Conservation (phyloP, 2,329 filamentous ascomycete genomes). For the Anthostomella pinea region DNA sequence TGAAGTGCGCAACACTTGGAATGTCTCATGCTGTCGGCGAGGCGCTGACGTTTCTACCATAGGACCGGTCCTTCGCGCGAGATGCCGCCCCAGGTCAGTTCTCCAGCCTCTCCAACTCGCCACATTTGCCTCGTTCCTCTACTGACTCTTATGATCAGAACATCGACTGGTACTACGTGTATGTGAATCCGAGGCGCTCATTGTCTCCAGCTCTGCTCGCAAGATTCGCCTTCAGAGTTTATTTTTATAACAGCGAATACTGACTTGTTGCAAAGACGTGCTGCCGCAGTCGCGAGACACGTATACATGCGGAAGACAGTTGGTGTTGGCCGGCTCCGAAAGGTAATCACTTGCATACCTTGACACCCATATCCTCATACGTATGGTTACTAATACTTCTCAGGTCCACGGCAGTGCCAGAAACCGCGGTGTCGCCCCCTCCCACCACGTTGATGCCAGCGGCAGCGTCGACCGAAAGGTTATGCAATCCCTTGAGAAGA, state of each 20-base stretch:
- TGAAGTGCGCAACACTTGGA: no score
- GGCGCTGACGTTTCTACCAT: no score
- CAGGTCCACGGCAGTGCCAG: slow-evolving; percentile 91
- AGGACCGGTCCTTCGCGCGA: slow-evolving; percentile 94
- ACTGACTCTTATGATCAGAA: slow-evolving; percentile 56
- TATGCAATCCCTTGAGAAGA: slow-evolving; percentile 97
- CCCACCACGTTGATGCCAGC: slow-evolving; percentile 92
- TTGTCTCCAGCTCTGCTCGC: no score
- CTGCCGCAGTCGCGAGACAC: no score
- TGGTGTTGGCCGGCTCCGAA: slow-evolving; percentile 81
- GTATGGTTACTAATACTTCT: no score
- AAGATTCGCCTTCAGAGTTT: no score
- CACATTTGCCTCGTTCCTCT: neutral
- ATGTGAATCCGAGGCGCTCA: no score
- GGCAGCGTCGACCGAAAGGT: slow-evolving; percentile 97
- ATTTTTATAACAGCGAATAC: no score
- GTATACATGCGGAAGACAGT: slow-evolving; percentile 99
- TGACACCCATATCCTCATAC: neutral
- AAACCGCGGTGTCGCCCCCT: slow-evolving; percentile 92
- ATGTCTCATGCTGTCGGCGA: no score
- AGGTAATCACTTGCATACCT: neutral
- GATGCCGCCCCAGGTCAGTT: slow-evolving; percentile 65
- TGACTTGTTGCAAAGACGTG: no score
- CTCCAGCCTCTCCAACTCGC: slow-evolving; percentile 12
- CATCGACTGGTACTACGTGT: slow-evolving; percentile 89